Conservation (phyloP, 352 stramenopile genomes). For the Pythium pectinolyticum region DNA sequence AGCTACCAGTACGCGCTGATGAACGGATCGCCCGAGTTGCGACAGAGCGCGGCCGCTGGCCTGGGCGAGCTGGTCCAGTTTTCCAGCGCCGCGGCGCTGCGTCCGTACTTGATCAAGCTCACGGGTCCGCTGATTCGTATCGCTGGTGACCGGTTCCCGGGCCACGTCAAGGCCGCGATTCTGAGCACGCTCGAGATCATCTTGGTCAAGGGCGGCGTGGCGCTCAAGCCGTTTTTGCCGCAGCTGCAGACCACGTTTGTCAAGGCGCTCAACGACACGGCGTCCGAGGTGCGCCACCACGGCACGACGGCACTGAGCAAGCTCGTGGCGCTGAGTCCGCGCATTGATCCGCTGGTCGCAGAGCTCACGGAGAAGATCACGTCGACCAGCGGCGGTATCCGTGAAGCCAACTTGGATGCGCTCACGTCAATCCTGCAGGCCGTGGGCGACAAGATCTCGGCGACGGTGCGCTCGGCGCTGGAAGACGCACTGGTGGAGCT, state of each 20-base stretch:
- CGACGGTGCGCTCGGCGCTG: conserved; percentile 41
- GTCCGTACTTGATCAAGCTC: conserved; percentile 98
- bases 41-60: conserved; percentile 91
- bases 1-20: conserved; percentile 98
- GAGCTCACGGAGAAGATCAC: conserved; percentile 90
- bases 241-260: conserved; percentile 99
- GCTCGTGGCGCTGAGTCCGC: conserved; percentile 93
- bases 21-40: conserved; percentile 90
- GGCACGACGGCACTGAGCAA: conserved; percentile 92
- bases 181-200: conserved; percentile 96
- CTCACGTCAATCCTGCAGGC: conserved; percentile 60
- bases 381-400: conserved; percentile 64
- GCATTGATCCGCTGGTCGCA: conserved; percentile 95
- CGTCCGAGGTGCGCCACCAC: conserved; percentile 88
- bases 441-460: conserved; percentile 75
- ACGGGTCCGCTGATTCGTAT: conserved; percentile 98
- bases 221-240: conserved; percentile 98
- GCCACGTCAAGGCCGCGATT: conserved; percentile 98
- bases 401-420: conserved; percentile 77
- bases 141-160: conserved; percentile 97
- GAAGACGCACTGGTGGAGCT: conserved; percentile 70
- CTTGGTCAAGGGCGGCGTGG: conserved; percentile 94
- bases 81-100: conserved; percentile 84
- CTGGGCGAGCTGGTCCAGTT: conserved; percentile 97
- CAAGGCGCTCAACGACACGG: conserved; percentile 98